These are phyloP conservation scores for Malassezia furfur DNA, from an alignment of 1,284 basidiomycete genomes.

Conservation along the genomic window DNA sequence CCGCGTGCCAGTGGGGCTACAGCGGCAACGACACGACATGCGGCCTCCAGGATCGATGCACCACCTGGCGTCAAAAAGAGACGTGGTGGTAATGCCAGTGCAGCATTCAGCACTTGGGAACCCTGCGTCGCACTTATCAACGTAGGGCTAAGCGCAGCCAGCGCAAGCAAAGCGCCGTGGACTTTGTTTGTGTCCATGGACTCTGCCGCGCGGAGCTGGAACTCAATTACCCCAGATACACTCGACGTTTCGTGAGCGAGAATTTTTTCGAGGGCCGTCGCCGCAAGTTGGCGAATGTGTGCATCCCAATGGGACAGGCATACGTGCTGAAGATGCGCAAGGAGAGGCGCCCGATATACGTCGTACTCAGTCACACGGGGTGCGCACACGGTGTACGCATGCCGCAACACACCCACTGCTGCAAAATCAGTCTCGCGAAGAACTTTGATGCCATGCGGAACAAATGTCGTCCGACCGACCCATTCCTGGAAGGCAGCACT, in stretches of 20 bases:
- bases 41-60: slow-evolving; percentile 63
- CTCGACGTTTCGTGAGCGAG: slow-evolving; percentile 50
- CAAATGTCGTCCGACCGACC: slow-evolving; percentile 72
- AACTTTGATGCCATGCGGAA: slow-evolving; percentile 87
- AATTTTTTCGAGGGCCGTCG: slow-evolving; percentile 64
- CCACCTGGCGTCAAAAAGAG: slow-evolving; percentile 56
- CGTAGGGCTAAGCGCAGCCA: no score
- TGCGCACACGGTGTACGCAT: slow-evolving; percentile 72
- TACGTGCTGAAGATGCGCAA: slow-evolving; percentile 66
- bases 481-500: slow-evolving; percentile 97
- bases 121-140: no score
- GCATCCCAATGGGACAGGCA: slow-evolving; percentile 83
- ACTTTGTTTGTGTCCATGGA: slow-evolving; percentile 3
- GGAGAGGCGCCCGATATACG: slow-evolving; percentile 53
- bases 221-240: no score
- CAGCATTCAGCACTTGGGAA: background rate
- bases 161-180: background rate
- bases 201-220: background rate
- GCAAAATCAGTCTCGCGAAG: slow-evolving; percentile 88
- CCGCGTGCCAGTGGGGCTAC: background rate
- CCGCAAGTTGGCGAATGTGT: slow-evolving; percentile 68
- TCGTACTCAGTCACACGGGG: slow-evolving; percentile 73
- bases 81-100: background rate
- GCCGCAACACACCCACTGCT: slow-evolving; percentile 72
- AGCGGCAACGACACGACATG: slow-evolving; percentile 63